Evolutionary conservation across 2,329 filamentous ascomycete species (phyloP), one percentile per base, ranked within the genome.

Genomic region (Aspergillus sp.): DNA sequence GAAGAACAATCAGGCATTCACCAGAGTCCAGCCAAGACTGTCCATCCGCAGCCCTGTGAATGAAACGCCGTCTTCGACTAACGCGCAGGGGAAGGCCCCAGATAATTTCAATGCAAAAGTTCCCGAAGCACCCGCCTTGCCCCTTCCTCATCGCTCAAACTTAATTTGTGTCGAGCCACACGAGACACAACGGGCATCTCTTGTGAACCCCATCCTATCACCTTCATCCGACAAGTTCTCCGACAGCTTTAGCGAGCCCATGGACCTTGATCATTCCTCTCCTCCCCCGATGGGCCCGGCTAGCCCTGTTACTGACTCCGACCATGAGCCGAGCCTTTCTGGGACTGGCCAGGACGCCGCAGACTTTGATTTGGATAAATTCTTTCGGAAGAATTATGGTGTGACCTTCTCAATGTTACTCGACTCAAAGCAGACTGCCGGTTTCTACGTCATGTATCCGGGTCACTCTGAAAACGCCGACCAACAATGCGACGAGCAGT

Each of bases 391-490:
- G 1, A 24, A 59, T 2, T 69, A 69, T 54, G 59, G 63, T 1
- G 68, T 77, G n/a, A 69, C 65, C 0, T 70, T 73, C 55, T 54
- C 72, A 6, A 60, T 67, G 3, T 58, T 78, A 18, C 66, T 68
- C 50, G 7, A 31, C 51, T 1, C 61, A 58, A 5, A 66, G 67
- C n/a, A 47, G 52, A 3, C 60, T 61, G 12, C 29, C 47, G 65
- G 66, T 7, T 76, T 78, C 45, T 78, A 74, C 59, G 57, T 78
- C 26, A 65, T 70, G 58, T 76, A 72, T 49, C 75, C 75, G 6
- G 36, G 52, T 1, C 63, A 62, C 6, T 63, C 69, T 31, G 54
- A 49, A 24, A 52, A 60, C 11, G 54, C 56, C 9, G 49, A 45
- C 1, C 74, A 77, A 11, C 45, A 47, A 16, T 47, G 18, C 9